phyloP scores from a whole-genome alignment of 805 yeast genomes.

The Yarrowia sp. region DNA sequence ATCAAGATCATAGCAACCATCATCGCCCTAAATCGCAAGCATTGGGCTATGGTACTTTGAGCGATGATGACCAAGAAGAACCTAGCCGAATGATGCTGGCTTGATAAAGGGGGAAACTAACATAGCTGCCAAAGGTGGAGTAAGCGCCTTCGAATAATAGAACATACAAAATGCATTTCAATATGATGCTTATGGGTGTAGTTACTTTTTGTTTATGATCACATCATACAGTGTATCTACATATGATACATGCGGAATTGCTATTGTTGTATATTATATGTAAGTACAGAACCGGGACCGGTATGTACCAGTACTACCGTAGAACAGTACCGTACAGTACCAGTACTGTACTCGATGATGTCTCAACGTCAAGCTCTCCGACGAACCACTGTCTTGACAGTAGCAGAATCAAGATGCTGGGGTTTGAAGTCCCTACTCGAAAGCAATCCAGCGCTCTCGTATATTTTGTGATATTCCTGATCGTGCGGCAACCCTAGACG shows the following conservation, averaged over 20 bases:
- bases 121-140: constrained; percentile 37
- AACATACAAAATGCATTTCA: no score
- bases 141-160: not conserved
- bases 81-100: constrained; percentile 31
- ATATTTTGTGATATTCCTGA: constrained; percentile 2
- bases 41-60: constrained; percentile 21
- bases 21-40: constrained; percentile 15
- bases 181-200: no score
- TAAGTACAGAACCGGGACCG: no score
- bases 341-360: no score
- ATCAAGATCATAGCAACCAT: constrained; percentile 18
- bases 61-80: constrained; percentile 17
- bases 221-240: no score
- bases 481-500: constrained; percentile 13
- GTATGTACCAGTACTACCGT: no score
- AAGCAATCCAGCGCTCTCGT: constrained; percentile 22
- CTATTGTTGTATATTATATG: no score
- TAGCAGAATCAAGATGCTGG: not conserved
- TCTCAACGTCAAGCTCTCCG: not conserved
- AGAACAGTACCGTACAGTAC: no score
- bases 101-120: constrained; percentile 18
- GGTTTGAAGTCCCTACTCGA: constrained; percentile 25
- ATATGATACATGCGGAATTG: no score
- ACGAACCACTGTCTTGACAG: constrained; percentile 14
- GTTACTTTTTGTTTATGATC: no score